phyloP scores from a whole-genome alignment of 192 early-diverging fungal genomes.

The Backusella australiensis region DNA sequence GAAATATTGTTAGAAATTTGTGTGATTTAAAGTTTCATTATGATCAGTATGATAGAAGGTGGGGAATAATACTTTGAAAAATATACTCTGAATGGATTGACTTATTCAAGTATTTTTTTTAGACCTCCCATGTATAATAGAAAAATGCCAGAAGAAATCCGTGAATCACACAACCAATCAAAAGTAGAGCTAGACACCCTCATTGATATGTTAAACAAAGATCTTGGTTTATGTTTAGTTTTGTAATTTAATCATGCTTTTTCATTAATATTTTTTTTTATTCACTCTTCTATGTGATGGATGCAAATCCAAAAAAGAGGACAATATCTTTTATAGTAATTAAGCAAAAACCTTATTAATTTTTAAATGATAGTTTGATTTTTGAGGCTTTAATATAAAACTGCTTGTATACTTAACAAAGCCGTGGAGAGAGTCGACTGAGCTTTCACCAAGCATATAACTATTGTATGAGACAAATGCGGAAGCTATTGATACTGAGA shows the following conservation, averaged over 20 bases:
- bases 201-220: slow-evolving; percentile 13
- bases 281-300: not conserved
- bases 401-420: too few relatives aligned
- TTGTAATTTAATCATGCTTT: not conserved
- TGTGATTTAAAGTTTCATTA: slow-evolving; percentile 2
- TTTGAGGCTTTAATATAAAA: too few relatives aligned
- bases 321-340: too few relatives aligned
- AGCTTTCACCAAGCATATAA: too few relatives aligned
- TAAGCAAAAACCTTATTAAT: too few relatives aligned
- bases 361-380: too few relatives aligned
- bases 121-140: slow-evolving; percentile 21
- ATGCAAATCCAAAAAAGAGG: not conserved
- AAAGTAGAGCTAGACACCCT: slow-evolving; percentile 10
- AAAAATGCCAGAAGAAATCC: not conserved
- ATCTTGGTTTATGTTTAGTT: slow-evolving; percentile 7
- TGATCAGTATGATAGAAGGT: slow-evolving; percentile 9
- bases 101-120: not conserved
- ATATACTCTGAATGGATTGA: not conserved
- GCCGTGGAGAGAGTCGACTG: too few relatives aligned
- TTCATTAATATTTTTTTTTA: not conserved
- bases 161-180: slow-evolving; percentile 5
- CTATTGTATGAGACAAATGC: too few relatives aligned
- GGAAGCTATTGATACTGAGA: too few relatives aligned
- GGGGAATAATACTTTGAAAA: not conserved
- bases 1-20: slow-evolving; percentile 18